Percentiles rank a stretch among this genome's conserved stretches.
Evolutionary conservation across 2,329 filamentous ascomycete species (phyloP).

Genomic region (Venturia asperata): DNA sequence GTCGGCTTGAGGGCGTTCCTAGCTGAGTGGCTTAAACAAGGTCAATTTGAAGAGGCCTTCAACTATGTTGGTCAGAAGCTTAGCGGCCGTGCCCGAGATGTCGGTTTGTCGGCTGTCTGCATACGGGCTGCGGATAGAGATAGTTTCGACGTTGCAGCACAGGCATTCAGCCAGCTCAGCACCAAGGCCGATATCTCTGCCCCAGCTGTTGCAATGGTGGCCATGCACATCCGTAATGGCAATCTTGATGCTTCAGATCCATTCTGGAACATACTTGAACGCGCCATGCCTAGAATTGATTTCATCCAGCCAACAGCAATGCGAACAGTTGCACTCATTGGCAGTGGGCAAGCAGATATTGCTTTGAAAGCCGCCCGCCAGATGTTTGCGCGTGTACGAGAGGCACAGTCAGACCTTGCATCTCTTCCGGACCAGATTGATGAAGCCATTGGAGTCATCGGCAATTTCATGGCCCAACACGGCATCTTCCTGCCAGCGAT

Average conservation of each 20-base stretch:
- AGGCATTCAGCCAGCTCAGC: conserved; percentile 45
- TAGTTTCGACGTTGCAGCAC: conserved; percentile 59
- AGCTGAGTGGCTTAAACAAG: conserved; percentile 64
- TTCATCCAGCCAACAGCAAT: conserved; percentile 86
- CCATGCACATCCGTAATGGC: conserved; percentile 75
- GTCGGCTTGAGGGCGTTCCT: conserved; percentile 71
- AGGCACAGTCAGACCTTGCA: conserved; percentile 36
- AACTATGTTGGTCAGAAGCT: conserved; percentile 60
- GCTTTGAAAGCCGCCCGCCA: conserved; percentile 70
- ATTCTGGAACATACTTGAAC: conserved; percentile 70
- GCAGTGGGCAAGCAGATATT: conserved; percentile 75
- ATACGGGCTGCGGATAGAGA: conserved; percentile 73
- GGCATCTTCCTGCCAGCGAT: conserved; percentile 46
- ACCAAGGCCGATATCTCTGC: conserved; percentile 41
- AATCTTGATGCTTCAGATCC: conserved; percentile 69
- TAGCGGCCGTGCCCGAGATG: conserved; percentile 50
- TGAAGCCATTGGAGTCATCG: conserved; percentile 69
- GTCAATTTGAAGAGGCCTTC: conserved; percentile 66
- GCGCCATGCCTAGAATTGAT: conserved; percentile 52
- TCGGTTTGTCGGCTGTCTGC: conserved; percentile 66
- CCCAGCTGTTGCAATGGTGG: conserved; percentile 73
- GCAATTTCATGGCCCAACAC: conserved; percentile 49
- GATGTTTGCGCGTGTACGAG: conserved; percentile 81
- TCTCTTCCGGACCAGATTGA: conserved; percentile 65
- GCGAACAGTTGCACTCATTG: conserved; percentile 82